Evolutionary conservation across 495 filamentous ascomycete species (phyloP), one percentile per base, ranked within the genome.

Genomic region (Recurvomyces mirabilis): DNA sequence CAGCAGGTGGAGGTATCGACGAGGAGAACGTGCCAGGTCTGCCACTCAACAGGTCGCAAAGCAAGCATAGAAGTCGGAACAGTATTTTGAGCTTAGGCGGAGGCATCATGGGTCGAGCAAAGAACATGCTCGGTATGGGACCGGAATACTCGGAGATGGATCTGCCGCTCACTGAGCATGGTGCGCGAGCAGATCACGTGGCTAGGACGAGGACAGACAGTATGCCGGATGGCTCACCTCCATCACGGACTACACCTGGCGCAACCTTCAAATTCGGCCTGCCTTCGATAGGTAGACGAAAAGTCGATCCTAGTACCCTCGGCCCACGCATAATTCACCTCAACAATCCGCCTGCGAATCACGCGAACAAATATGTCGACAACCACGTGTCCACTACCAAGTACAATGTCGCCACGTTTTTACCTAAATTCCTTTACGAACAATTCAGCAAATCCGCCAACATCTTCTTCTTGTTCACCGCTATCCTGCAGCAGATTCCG

Each of bases 371-470:
- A 59, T 95, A 88, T 64, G 73, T 88, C 46, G 82, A 89, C 71
- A 99, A 99, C 60, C 84, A 95, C 60, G 81, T 99, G 34, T 95
- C 89, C 5, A 99, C 93, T 2, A 81, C 93, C 53, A 99, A 99
- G 61, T 99, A 99, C 73, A 99, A 96, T 61, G 55, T 88, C 57
- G 71, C 83, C 39, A 94, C 86, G n/a, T 96, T 96, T 62, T 56
- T 95, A 21, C 89, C 91, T 36, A 99, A 99, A 64, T 99, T 99
- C 68, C 69, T 99, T 17, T 93, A 87, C 65, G 93, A 99, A 58
- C 93, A 99, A 64, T 99, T 99, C 68, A 94, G 87, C 38, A 99
- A 94, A 67, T 95, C 93, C 66, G 93, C 91, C 66, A 99, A 99
- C 61, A 61, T 99, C 52, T 99, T 99, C 71, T 99, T 99, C 80